phyloP scores from a whole-genome alignment of 2,329 filamentous ascomycete genomes.

The Hypoxylon sp. region DNA sequence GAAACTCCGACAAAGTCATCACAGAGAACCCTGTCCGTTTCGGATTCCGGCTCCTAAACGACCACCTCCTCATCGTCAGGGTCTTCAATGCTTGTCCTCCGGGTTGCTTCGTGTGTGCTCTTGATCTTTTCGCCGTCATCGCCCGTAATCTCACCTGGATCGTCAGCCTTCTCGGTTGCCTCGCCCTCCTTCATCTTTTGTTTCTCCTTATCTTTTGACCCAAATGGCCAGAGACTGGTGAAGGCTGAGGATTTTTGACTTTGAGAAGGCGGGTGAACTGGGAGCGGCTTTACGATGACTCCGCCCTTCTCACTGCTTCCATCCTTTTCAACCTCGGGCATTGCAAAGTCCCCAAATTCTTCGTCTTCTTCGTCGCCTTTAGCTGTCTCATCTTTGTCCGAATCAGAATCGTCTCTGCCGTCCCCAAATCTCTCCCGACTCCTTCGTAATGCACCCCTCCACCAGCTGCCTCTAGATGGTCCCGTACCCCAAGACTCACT shows the following conservation, averaged over 20 bases:
- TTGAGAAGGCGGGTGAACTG: conserved; percentile 64
- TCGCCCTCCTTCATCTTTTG: conserved; percentile 54
- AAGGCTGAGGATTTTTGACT: conserved; percentile 59
- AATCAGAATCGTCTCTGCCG: conserved; percentile 61
- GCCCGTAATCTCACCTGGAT: conserved; percentile 54
- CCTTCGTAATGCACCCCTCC: conserved; percentile 60
- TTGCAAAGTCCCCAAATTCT: conserved; percentile 78
- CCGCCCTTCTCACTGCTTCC: conserved; percentile 45
- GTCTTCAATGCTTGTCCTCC: conserved; percentile 72
- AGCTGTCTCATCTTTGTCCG: conserved; percentile 56
- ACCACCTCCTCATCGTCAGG: conserved; percentile 64
- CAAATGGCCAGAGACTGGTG: conserved; percentile 71
- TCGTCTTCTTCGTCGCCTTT: conserved; percentile 60
- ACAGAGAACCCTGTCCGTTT: conserved; percentile 25
- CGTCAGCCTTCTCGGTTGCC: conserved; percentile 51
- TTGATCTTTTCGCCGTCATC: conserved; percentile 62
- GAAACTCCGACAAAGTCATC: conserved; percentile 44
- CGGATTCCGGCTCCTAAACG: conserved; percentile 51
- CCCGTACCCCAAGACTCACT: conserved; percentile 54
- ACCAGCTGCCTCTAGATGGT: conserved; percentile 62
- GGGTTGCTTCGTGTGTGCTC: conserved; percentile 66
- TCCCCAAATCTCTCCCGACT: conserved; percentile 58
- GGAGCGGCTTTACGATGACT: conserved; percentile 69
- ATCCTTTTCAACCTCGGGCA: conserved; percentile 68
- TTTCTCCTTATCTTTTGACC: conserved; percentile 55